Conservation (phyloP, 345 rosid genomes). For the Cochlearia excelsa region DNA sequence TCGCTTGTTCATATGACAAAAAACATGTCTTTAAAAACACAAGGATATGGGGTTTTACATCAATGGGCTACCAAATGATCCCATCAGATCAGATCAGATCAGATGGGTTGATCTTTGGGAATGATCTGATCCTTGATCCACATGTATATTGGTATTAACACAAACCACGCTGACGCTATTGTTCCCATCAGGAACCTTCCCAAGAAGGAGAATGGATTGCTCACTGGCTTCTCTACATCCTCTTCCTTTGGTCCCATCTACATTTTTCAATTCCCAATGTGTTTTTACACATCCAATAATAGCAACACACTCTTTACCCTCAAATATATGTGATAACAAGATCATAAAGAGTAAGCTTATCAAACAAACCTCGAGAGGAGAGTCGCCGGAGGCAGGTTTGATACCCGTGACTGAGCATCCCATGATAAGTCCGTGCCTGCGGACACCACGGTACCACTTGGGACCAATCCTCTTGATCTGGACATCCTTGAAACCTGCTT, state of each 20-base stretch:
- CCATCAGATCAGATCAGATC: background rate
- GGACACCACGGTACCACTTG: constrained; percentile 99
- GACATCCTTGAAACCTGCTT: constrained; percentile 91
- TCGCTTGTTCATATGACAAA: too few species aligned
- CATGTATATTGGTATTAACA: constrained; percentile 89
- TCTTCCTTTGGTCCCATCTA: constrained; percentile 94
- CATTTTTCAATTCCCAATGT: constrained; percentile 10
- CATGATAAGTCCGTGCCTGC: constrained; percentile 95
- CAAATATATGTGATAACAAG: background rate
- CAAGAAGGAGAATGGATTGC: constrained; percentile 55
- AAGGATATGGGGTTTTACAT: too few species aligned
- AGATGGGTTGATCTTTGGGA: constrained; percentile 78
- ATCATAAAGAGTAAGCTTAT: background rate
- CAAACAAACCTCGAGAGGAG: constrained; percentile 79
- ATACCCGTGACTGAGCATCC: constrained; percentile 98
- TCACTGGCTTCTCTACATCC: constrained; percentile 73
- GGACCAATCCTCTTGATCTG: constrained; percentile 96
- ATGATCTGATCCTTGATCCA: constrained; percentile 90
- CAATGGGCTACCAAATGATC: too few species aligned
- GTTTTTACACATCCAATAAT: too few species aligned
- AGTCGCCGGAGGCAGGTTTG: constrained; percentile 94
- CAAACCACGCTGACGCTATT: constrained; percentile 73
- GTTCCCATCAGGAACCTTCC: constrained; percentile 70
- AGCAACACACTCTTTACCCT: background rate
- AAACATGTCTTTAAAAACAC: too few species aligned